These are phyloP conservation scores for Arthrobotrys megalospora DNA, from an alignment of 2,329 filamentous ascomycete species.

Conservation along the genomic window DNA sequence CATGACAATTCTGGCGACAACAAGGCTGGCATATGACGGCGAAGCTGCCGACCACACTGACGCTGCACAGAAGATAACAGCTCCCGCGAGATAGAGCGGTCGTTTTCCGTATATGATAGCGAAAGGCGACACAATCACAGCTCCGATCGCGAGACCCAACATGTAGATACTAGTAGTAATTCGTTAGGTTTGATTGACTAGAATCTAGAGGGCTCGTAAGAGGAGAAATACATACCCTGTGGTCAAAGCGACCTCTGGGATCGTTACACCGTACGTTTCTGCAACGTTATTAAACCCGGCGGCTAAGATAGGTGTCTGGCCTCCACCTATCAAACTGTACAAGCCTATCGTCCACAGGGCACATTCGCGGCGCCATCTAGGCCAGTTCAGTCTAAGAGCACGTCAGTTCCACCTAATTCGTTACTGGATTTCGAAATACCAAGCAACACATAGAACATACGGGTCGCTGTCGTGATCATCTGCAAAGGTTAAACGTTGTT, in stretches of 20 bases:
- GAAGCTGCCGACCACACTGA: constrained; percentile 90
- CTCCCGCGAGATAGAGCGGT: constrained; percentile 85
- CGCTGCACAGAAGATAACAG: constrained; percentile 82
- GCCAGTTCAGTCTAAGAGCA: constrained; percentile 80
- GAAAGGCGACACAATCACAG: constrained; percentile 86
- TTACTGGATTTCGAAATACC: neutral
- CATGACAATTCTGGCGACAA: constrained; percentile 87
- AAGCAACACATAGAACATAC: constrained; percentile 20
- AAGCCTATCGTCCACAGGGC: constrained; percentile 87
- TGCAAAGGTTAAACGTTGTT: neutral
- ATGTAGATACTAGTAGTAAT: constrained; percentile 77
- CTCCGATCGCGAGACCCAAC: constrained; percentile 90
- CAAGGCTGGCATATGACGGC: constrained; percentile 82
- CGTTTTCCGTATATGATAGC: constrained; percentile 93
- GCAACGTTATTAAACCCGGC: constrained; percentile 85
- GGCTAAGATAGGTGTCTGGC: constrained; percentile 90
- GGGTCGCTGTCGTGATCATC: constrained; percentile 93
- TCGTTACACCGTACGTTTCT: constrained; percentile 75
- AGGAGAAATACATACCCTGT: constrained; percentile 69
- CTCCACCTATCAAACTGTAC: constrained; percentile 93
- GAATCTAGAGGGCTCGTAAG: neutral
- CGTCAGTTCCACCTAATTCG: neutral
- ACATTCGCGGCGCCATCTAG: constrained; percentile 81
- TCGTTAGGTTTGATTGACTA: constrained; percentile 66
- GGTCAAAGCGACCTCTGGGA: constrained; percentile 83